Evolutionary conservation across 768 basidiomycete species (phyloP).

Genomic region (Hygrophoropsis aurantiaca): DNA sequence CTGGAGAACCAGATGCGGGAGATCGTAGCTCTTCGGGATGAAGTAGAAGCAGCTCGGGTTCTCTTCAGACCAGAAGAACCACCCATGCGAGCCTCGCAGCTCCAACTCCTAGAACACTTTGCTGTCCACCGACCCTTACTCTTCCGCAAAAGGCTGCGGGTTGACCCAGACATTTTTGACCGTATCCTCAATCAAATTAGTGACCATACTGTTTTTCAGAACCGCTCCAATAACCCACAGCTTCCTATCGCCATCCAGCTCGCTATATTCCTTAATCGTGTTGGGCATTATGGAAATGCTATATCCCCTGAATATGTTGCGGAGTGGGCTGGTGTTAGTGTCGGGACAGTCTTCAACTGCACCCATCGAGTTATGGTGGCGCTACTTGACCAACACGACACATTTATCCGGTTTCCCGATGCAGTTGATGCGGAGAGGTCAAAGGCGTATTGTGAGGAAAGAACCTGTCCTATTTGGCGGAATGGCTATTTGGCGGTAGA

Average conservation of each 20-base stretch:
- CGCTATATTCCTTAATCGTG: conserved; percentile 1
- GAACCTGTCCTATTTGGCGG: conserved; percentile 34
- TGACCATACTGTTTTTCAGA: too few relatives aligned
- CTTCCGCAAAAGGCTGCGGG: neutral
- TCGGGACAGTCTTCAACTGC: conserved; percentile 18
- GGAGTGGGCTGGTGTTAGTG: conserved; percentile 9
- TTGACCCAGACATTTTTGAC: conserved; percentile 1
- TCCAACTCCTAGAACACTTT: conserved; percentile 3
- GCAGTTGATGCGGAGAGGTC: conserved; percentile 9
- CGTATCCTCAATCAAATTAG: conserved; percentile 5
- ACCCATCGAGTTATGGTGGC: conserved; percentile 17
- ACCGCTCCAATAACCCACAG: neutral
- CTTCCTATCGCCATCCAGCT: conserved; percentile 7
- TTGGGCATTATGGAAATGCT: conserved; percentile 8
- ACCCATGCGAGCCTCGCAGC: neutral
- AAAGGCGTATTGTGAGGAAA: conserved; percentile 34
- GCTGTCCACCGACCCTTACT: neutral
- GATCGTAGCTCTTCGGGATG: neutral
- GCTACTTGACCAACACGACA: conserved; percentile 14
- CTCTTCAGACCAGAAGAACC: neutral
- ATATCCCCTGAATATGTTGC: conserved; percentile 13
- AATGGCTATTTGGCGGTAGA: conserved; percentile 38
- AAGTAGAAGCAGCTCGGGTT: neutral
- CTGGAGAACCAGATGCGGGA: too few relatives aligned
- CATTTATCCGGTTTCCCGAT: conserved; percentile 5